A percentile compares a stretch with the other conserved stretches of the same genome.
phyloP scores from a whole-genome alignment of 83 land plant genomes.

The Larix sibirica region DNA sequence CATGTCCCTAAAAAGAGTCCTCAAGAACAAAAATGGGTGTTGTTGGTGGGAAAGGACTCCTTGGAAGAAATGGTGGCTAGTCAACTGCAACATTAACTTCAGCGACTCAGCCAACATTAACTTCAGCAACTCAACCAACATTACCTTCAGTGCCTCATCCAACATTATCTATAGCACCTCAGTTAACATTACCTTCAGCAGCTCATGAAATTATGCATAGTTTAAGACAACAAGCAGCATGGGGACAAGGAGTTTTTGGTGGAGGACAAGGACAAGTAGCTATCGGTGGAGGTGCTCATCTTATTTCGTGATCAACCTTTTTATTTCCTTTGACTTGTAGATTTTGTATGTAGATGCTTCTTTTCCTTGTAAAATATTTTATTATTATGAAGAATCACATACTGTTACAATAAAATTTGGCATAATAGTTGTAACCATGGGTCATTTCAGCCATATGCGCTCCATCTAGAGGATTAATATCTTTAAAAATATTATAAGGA shows the following conservation, averaged over 20 bases:
- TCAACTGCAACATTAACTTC: too few species aligned
- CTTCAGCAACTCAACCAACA: too few species aligned
- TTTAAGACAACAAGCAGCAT: conserved; percentile 28
- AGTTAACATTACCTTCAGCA: background rate
- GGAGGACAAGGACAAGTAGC: background rate
- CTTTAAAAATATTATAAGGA: too few species aligned
- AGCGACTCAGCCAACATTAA: too few species aligned
- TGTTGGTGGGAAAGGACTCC: background rate
- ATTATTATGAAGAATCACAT: too few species aligned
- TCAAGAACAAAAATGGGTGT: background rate
- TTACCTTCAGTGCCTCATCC: too few species aligned
- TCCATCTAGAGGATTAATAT: too few species aligned
- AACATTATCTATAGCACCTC: too few species aligned
- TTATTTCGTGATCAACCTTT: background rate
- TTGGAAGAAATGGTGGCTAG: conserved; percentile 1
- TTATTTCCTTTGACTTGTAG: background rate
- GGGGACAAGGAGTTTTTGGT: conserved; percentile 8
- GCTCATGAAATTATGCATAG: conserved; percentile 19
- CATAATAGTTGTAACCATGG: too few species aligned
- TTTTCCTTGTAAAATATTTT: too few species aligned
- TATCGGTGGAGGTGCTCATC: conserved; percentile 20
- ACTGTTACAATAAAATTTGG: too few species aligned
- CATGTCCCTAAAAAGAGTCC: background rate
- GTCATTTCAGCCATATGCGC: too few species aligned
- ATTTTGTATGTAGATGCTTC: background rate